Conservation (phyloP, 306 rosid species). For the Parietaria judaica region DNA sequence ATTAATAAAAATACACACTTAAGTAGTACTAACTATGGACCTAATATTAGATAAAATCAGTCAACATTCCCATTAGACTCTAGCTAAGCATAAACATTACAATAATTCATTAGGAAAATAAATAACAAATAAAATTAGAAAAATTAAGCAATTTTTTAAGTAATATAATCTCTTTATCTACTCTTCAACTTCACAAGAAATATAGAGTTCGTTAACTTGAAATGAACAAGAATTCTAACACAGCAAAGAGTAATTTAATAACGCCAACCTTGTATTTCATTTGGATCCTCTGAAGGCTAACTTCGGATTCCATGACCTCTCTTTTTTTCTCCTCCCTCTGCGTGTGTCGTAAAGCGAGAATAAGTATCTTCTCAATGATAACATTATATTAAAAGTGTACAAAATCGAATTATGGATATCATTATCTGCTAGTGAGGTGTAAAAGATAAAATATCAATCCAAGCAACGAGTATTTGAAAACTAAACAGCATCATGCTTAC, state of each 20-base stretch:
- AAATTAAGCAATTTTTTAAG: no score
- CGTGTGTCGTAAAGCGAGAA: constrained; percentile 7
- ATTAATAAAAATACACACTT: no score
- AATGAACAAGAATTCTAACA: no score
- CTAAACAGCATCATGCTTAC: constrained; percentile 3
- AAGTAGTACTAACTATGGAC: no score
- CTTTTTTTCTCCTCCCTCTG: constrained; percentile 95
- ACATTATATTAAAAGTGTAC: not conserved
- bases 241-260: not conserved
- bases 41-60: no score
- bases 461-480: not conserved
- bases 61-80: no score
- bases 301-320: constrained; percentile 89
- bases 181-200: no score
- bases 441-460: not conserved
- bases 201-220: no score
- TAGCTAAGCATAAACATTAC: no score
- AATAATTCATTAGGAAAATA: no score
- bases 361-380: not conserved
- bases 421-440: not conserved
- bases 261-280: constrained; percentile 77
- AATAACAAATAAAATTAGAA: no score
- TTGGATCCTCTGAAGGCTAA: constrained; percentile 82
- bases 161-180: no score
- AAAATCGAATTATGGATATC: not conserved